Percentiles rank a stretch among this genome's conserved stretches.
These are phyloP conservation scores for Cordyceps fumosorosea DNA, from an alignment of 2,329 filamentous ascomycete genomes.

Conservation along the genomic window DNA sequence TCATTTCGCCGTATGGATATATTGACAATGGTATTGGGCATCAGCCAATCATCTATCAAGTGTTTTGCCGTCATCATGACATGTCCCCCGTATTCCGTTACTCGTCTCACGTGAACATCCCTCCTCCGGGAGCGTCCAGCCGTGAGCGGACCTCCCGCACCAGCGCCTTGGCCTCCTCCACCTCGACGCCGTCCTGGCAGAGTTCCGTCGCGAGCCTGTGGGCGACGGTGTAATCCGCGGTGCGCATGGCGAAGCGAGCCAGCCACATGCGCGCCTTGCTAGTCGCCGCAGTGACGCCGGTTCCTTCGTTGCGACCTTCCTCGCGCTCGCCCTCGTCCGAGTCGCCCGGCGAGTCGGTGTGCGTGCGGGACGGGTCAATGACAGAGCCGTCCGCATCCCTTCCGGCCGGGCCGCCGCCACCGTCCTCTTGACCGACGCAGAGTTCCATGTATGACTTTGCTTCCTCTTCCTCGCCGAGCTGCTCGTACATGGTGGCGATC, in stretches of 20 bases:
- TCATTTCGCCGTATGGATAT: background rate
- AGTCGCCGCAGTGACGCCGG: slow-evolving; percentile 84
- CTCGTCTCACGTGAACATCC: slow-evolving; percentile 16
- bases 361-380: slow-evolving; percentile 45
- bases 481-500: slow-evolving; percentile 85
- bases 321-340: slow-evolving; percentile 31
- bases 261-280: slow-evolving; percentile 93
- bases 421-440: slow-evolving; percentile 86
- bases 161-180: slow-evolving; percentile 92
- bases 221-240: slow-evolving; percentile 67
- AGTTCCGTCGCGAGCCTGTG: slow-evolving; percentile 81
- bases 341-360: slow-evolving; percentile 43
- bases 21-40: background rate
- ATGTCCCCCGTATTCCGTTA: background rate
- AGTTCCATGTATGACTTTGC: slow-evolving; percentile 94
- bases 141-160: slow-evolving; percentile 79
- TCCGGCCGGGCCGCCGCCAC: slow-evolving; percentile 32
- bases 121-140: slow-evolving; percentile 47
- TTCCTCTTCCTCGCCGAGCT: slow-evolving; percentile 68
- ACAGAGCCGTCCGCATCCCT: slow-evolving; percentile 34
- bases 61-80: background rate
- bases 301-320: slow-evolving; percentile 44
- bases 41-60: background rate
- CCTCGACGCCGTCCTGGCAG: slow-evolving; percentile 91
- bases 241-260: slow-evolving; percentile 70